phyloP scores from a whole-genome alignment of 768 basidiomycete genomes.

The Trametes sanguinea region DNA sequence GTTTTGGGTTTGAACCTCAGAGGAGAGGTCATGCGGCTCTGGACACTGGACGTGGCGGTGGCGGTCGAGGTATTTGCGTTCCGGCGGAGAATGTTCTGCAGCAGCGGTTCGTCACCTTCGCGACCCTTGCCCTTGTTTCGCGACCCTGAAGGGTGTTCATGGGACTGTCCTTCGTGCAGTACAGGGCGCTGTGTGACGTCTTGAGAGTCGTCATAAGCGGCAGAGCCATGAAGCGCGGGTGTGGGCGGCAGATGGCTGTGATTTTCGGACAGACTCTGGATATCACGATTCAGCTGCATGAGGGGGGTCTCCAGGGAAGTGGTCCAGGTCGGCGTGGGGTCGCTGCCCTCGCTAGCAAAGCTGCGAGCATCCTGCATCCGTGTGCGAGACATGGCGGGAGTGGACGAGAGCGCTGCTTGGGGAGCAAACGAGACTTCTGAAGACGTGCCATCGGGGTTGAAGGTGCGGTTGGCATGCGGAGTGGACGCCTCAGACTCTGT shows the following conservation, averaged over 20 bases:
- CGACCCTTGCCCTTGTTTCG: conserved; percentile 43
- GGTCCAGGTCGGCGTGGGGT: conserved; percentile 68
- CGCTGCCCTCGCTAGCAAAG: conserved; percentile 39
- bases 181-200: conserved; percentile 29
- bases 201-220: conserved; percentile 29
- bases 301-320: conserved; percentile 75
- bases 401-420: conserved; percentile 75
- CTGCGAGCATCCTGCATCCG: conserved; percentile 31
- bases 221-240: conserved; percentile 23
- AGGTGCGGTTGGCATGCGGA: conserved; percentile 25
- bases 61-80: conserved; percentile 44
- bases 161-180: not conserved
- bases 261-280: conserved; percentile 55
- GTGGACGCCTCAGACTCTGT: conserved; percentile 32
- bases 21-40: conserved; percentile 44
- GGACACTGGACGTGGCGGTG: conserved; percentile 13
- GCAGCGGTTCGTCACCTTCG: conserved; percentile 43
- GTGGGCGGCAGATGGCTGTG: conserved; percentile 34
- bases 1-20: conserved; percentile 61
- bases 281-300: conserved; percentile 61
- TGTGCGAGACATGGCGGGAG: conserved; percentile 59
- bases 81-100: conserved; percentile 53
- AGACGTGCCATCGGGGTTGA: conserved; percentile 48
- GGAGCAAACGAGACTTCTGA: conserved; percentile 78
- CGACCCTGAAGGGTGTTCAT: conserved; percentile 3